phyloP scores from a whole-genome alignment of 768 basidiomycete genomes.

The Ramaria sp. region DNA sequence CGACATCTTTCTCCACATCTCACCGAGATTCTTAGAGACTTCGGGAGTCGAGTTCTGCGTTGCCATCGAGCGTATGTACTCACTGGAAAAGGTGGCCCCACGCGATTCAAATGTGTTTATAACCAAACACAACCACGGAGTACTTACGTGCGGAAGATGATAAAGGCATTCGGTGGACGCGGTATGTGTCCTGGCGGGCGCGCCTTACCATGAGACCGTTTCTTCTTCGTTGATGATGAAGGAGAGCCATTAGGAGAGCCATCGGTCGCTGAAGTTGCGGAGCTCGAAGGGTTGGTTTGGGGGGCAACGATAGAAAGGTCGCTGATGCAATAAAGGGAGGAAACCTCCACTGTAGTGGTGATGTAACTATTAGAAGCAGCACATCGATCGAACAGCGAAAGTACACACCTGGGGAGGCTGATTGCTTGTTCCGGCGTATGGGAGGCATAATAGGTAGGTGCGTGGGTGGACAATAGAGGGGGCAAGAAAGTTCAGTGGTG shows the following conservation, averaged over 20 bases:
- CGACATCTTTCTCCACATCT: conserved; percentile 26
- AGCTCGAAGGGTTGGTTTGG: neutral
- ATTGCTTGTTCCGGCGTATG: neutral
- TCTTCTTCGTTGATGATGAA: neutral
- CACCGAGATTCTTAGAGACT: conserved; percentile 26
- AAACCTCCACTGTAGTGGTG: neutral
- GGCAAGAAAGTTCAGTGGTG: neutral
- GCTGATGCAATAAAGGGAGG: neutral
- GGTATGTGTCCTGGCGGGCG: conserved; percentile 43
- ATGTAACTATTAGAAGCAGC: neutral
- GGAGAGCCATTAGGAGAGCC: neutral
- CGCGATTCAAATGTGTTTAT: neutral
- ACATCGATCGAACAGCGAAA: neutral
- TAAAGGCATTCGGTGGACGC: conserved; percentile 79
- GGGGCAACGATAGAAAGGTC: neutral
- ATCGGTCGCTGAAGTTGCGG: neutral
- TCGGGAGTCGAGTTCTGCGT: conserved; percentile 26
- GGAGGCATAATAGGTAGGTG: neutral
- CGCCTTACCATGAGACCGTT: conserved; percentile 8
- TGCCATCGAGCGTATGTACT: conserved; percentile 2
- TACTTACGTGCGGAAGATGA: conserved; percentile 76
- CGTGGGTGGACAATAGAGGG: neutral
- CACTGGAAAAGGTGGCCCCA: neutral
- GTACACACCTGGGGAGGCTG: neutral
- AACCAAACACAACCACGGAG: conserved; percentile 25